These are phyloP conservation scores for Cicer arietinum DNA, from an alignment of 306 rosid species.

Conservation along the genomic window DNA sequence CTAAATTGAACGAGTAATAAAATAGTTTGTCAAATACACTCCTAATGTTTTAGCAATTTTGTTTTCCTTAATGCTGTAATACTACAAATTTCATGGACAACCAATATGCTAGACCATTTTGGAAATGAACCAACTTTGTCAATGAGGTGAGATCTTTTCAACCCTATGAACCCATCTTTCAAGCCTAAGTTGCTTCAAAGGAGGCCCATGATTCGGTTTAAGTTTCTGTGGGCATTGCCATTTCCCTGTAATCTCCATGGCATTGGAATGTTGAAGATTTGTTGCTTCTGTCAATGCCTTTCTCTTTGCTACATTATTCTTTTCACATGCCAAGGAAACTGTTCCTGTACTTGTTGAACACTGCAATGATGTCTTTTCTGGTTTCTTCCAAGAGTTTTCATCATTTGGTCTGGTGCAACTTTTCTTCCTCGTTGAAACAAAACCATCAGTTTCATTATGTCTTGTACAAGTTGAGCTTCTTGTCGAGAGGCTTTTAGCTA, in stretches of 20 bases:
- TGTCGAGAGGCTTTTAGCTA: slow-evolving; percentile 37
- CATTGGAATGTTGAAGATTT: slow-evolving; percentile 54
- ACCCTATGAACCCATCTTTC: slow-evolving; percentile 72
- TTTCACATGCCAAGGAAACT: slow-evolving; percentile 39
- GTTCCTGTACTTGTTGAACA: slow-evolving; percentile 31
- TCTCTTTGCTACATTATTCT: slow-evolving; percentile 48
- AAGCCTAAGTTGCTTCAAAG: slow-evolving; percentile 90
- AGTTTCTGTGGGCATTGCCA: slow-evolving; percentile 87
- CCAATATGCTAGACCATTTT: not conserved
- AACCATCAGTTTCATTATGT: slow-evolving; percentile 62
- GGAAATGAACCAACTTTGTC: not conserved
- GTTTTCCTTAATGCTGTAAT: not conserved
- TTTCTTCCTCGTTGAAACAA: slow-evolving; percentile 62
- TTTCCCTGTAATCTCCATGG: slow-evolving; percentile 63
- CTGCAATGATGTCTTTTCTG: slow-evolving; percentile 29
- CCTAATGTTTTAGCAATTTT: not conserved
- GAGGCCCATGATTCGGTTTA: slow-evolving; percentile 72
- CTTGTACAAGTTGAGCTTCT: slow-evolving; percentile 45
- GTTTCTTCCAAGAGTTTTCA: slow-evolving; percentile 47
- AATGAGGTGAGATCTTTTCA: slow-evolving; percentile 38
- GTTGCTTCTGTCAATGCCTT: slow-evolving; percentile 71
- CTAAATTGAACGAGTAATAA: slow-evolving; percentile 4
- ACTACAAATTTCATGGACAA: not conserved
- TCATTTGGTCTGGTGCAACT: slow-evolving; percentile 26
- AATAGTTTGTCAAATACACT: not conserved